Evolutionary conservation across 75 land plant genomes (phyloP).

Genomic region (Chamaecyparis obtusa): DNA sequence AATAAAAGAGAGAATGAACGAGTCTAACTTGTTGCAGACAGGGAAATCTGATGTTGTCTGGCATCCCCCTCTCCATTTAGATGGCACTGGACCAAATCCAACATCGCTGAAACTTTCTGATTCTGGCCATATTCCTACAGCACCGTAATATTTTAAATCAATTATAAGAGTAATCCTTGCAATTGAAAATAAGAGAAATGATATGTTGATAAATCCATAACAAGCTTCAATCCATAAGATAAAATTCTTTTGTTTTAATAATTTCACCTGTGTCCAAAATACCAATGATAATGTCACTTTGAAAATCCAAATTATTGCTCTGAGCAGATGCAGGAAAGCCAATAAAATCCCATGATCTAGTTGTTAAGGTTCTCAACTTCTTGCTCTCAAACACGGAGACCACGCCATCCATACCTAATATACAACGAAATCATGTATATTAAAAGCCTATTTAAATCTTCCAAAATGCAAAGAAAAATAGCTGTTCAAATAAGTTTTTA

Average conservation of each 20-base stretch:
- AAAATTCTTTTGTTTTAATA: background rate
- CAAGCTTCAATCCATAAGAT: too few relatives aligned
- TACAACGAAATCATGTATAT: background rate
- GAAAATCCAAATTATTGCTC: slow-evolving; percentile 13
- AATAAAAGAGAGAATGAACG: background rate
- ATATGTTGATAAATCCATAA: too few relatives aligned
- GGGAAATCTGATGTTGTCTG: too few relatives aligned
- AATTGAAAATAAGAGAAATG: too few relatives aligned
- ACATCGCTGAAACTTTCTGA: too few relatives aligned
- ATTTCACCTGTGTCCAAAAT: slow-evolving; percentile 48
- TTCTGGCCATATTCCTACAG: too few relatives aligned
- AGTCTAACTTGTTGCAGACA: too few relatives aligned
- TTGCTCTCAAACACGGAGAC: slow-evolving; percentile 43
- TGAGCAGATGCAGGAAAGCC: slow-evolving; percentile 11
- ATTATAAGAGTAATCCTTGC: too few relatives aligned
- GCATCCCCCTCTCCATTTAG: too few relatives aligned
- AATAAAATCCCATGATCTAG: slow-evolving; percentile 55
- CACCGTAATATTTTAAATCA: background rate
- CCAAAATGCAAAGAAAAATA: too few relatives aligned
- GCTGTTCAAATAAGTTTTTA: background rate
- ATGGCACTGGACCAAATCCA: too few relatives aligned
- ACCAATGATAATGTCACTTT: slow-evolving; percentile 47
- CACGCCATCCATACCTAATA: slow-evolving; percentile 29
- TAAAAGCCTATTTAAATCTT: too few relatives aligned
- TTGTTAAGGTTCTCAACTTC: slow-evolving; percentile 39